Evolutionary conservation across 495 filamentous ascomycete genomes (phyloP), one percentile per base, ranked within the genome.

Genomic region (Aspergillus egyptiacus): DNA sequence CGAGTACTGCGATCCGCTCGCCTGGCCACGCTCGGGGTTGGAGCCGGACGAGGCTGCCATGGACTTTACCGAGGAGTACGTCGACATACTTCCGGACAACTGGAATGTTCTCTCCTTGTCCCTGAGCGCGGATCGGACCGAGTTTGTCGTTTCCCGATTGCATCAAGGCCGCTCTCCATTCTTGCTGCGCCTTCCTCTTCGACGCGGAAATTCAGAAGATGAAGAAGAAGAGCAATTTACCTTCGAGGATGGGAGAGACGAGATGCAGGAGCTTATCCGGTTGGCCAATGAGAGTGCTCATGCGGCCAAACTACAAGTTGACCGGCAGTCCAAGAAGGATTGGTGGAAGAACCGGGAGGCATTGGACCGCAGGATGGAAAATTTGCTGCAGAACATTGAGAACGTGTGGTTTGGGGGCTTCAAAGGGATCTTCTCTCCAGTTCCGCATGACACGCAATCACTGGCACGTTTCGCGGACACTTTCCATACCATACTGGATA

Each of bases 371-470:
- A 82, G 86, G 3, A 68, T 98, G 38, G 82, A 79, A 52, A 86
- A 86, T 38, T 74, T 97, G 2, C 74, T 97, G 19, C 70, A 80
- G 20, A 91, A 86, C 48, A 88, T 98, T 32, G 91, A 97, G 59
- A 82, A 84, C 41, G 80, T 91, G 30, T 98, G 93, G 93, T 81
- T 98, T 18, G 91, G 91, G 32, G 93, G 93, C 0, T 98, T 97
- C 70, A 79, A 81, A 23, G 89, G 90, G 17, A 82, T 98, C 0
- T 94, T 98, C 62, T 91, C 87, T 5, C 84, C 85, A 33, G 76
- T 86, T 32, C 52, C 69, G 15, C 74, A 76, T 22, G 72, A 81
- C 24, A 64, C 74, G 4, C 74, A 82, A 36, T 72, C 85, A 2
- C 63, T 96, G 15, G 76, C 77, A 14, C 75, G 78, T 15, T 97